These are phyloP conservation scores for Syzygium aromaticum DNA, from an alignment of 345 rosid species.

Conservation along the genomic window DNA sequence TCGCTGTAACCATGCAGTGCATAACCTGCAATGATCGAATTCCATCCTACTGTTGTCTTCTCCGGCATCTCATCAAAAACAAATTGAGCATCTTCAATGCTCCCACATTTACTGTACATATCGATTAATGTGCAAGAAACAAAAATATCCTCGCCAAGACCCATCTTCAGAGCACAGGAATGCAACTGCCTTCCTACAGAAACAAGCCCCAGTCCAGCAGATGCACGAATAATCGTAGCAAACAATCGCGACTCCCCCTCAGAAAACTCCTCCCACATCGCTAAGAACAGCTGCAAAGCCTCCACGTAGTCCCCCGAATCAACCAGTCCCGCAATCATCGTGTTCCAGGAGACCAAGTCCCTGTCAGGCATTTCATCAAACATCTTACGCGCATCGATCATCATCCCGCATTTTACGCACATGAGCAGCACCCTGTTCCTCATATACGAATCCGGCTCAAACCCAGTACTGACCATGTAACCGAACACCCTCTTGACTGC, in stretches of 20 bases:
- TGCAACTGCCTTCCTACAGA: slow-evolving; percentile 61
- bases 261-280: slow-evolving; percentile 71
- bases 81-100: slow-evolving; percentile 60
- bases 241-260: slow-evolving; percentile 49
- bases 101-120: slow-evolving; percentile 89
- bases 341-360: slow-evolving; percentile 58
- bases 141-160: slow-evolving; percentile 36
- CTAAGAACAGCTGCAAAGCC: slow-evolving; percentile 52
- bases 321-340: slow-evolving; percentile 48
- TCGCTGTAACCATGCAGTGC: slow-evolving; percentile 76
- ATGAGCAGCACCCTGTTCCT: slow-evolving; percentile 59
- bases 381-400: slow-evolving; percentile 52
- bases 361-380: slow-evolving; percentile 76
- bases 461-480: slow-evolving; percentile 44
- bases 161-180: slow-evolving; percentile 51
- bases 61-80: slow-evolving; percentile 69
- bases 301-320: slow-evolving; percentile 50
- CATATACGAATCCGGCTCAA: slow-evolving; percentile 51
- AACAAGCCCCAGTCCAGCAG: slow-evolving; percentile 57
- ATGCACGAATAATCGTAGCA: slow-evolving; percentile 53
- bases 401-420: slow-evolving; percentile 76
- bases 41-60: slow-evolving; percentile 84
- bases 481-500: slow-evolving; percentile 58
- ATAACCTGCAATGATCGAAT: slow-evolving; percentile 62
- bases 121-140: slow-evolving; percentile 71